phyloP scores from a whole-genome alignment of 768 basidiomycete species.

The Calocera cornea region DNA sequence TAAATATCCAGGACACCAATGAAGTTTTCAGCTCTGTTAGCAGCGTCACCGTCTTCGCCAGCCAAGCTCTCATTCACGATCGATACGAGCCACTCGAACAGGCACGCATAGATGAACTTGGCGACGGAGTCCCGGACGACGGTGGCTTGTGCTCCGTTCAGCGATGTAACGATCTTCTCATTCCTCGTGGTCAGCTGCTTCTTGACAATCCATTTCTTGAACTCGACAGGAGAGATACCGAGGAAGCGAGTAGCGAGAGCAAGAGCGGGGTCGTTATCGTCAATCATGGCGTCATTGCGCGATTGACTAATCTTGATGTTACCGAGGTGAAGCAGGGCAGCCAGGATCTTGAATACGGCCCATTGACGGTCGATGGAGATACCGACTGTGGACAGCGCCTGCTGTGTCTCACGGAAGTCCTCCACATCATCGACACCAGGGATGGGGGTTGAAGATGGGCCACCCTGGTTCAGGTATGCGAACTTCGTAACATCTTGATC shows the following conservation, averaged over 20 bases:
- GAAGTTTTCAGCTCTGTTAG: conserved; percentile 88
- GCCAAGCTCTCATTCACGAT: conserved; percentile 95
- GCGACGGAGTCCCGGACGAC: conserved; percentile 94
- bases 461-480: conserved; percentile 86
- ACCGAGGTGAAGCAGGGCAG: conserved; percentile 90
- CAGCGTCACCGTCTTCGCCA: conserved; percentile 87
- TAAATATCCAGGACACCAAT: conserved; percentile 98
- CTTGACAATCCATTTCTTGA: conserved; percentile 98
- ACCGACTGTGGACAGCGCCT: conserved; percentile 90
- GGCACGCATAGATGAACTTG: conserved; percentile 95
- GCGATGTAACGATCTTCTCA: conserved; percentile 84
- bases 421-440: conserved; percentile 88
- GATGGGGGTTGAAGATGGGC: conserved; percentile 74
- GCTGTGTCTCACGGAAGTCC: conserved; percentile 87
- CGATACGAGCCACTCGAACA: conserved; percentile 97
- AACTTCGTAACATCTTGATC: conserved; percentile 78
- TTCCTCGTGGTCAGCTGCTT: conserved; percentile 89
- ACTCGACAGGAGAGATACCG: conserved; percentile 78
- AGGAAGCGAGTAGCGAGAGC: conserved; percentile 75
- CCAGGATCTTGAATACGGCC: conserved; percentile 90
- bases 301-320: conserved; percentile 81
- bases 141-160: conserved; percentile 78
- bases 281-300: conserved; percentile 70
- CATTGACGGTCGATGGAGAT: conserved; percentile 97
- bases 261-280: conserved; percentile 70